Base-by-base conservation (phyloP, 2,329 filamentous ascomycete species). In the Venturia nashicola region DNA sequence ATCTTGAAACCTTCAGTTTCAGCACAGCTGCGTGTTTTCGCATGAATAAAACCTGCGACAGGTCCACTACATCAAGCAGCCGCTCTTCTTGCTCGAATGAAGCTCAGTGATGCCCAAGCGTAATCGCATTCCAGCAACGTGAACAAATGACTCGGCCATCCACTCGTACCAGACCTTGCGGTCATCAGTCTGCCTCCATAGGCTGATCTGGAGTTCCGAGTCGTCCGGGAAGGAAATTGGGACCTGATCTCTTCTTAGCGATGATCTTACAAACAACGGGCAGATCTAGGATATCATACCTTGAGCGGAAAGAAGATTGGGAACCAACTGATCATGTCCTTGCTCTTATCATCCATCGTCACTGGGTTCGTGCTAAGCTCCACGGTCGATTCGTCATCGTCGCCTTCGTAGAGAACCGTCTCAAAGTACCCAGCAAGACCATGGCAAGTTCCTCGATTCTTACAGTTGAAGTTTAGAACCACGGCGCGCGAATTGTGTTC, bases 291-390 rank as follows among this genome's bases (percentile, higher is more conserved):
- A 16, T n/a, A 5, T 12, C 83, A 71, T 79, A 92, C 91, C 85
- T 94, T 96, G 16, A 99, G 78, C 0, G 95, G 94, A 72, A 99
- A 99, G 78, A 93, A 97, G 39, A 99, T 97, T 1, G 94, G 94
- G 74, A 99, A 99, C 94, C 94, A 99, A 64, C 90, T 96, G 67
- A 97, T 96, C 95, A 99, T 99, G 70, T 95, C 92, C 72, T 88
- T 89, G 80, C 91, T 96, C 83, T 97, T 97, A 65, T 79, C 79
- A 64, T 94, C 90, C 76, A 99, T 97, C 39, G 88, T 90, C 67
- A 96, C 89, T 0, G 94, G 95, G 70, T 96, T 88, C 4, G 89
- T 99, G 71, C 91, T 96, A 65, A 99, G 82, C 77, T 97, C 93
- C 5, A 97, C 84, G 69, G 85, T 86, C 61, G 64, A 72, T 68